phyloP scores from a whole-genome alignment of 495 filamentous ascomycete species.

The Penicillium turbatum region DNA sequence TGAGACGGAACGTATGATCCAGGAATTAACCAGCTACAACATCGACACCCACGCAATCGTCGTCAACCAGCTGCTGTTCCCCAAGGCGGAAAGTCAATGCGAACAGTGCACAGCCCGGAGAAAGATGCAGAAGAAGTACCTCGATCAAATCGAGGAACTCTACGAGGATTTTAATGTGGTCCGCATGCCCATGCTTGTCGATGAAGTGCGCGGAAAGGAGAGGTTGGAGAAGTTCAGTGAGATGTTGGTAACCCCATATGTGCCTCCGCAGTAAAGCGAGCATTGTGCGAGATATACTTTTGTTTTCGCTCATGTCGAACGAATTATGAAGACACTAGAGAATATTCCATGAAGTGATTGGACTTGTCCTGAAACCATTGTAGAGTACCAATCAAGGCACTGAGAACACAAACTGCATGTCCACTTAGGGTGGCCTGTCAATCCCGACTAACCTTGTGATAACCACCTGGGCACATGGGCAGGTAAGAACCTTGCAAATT shows the following conservation, averaged over 20 bases:
- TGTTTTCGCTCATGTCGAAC: slow-evolving; percentile 24
- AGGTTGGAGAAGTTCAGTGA: slow-evolving; percentile 69
- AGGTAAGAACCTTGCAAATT: no score
- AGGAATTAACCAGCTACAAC: slow-evolving; percentile 86
- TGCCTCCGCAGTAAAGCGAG: slow-evolving; percentile 3
- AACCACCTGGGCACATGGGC: neutral
- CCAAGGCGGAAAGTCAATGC: slow-evolving; percentile 77
- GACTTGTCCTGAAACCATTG: neutral
- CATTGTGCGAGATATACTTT: slow-evolving; percentile 16
- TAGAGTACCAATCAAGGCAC: neutral
- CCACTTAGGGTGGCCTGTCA: neutral
- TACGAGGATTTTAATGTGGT: slow-evolving; percentile 99
- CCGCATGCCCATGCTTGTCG: slow-evolving; percentile 90
- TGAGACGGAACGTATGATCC: slow-evolving; percentile 99
- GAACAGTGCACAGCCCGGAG: slow-evolving; percentile 93
- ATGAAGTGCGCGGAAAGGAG: slow-evolving; percentile 94
- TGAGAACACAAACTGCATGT: no score
- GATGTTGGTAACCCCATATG: slow-evolving; percentile 8
- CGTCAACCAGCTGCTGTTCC: slow-evolving; percentile 96
- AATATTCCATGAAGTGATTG: slow-evolving; percentile 34
- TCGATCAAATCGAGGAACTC: slow-evolving; percentile 97
- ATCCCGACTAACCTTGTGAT: neutral
- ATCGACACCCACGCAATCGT: slow-evolving; percentile 98
- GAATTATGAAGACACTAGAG: slow-evolving; percentile 49
- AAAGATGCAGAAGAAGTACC: slow-evolving; percentile 99